Percentiles rank a stretch among this genome's conserved stretches.
Evolutionary conservation across 2,329 filamentous ascomycete species (phyloP).

Genomic region (Colletotrichum limetticola): DNA sequence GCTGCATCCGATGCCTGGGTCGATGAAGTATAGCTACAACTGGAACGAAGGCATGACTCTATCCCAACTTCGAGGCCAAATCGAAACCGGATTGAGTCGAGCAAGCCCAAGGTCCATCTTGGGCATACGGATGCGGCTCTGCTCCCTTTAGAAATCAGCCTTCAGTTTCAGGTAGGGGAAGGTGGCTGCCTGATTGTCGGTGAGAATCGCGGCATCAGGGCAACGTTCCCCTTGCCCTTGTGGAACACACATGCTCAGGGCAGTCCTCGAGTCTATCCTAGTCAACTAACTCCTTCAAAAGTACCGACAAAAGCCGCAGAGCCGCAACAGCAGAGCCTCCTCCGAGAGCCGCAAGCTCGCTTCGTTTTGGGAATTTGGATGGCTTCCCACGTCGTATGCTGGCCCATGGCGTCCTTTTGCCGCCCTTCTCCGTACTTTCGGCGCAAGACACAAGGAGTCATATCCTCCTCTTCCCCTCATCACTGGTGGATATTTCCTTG

Average conservation of each 20-base stretch:
- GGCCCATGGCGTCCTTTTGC: not conserved
- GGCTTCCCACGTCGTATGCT: not conserved
- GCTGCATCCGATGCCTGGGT: not conserved
- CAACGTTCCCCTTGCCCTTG: not conserved
- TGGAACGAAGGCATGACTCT: not conserved
- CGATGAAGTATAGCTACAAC: not conserved
- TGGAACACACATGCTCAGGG: not conserved
- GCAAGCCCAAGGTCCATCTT: not conserved
- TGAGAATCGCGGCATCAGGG: not conserved
- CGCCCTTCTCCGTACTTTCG: slow-evolving; percentile 13
- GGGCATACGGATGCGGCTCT: not conserved
- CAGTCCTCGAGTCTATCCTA: not conserved
- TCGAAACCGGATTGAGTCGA: not conserved
- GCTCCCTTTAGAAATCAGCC: not conserved
- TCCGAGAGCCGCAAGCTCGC: slow-evolving; percentile 8
- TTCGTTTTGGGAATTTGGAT: not conserved
- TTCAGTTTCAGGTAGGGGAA: not conserved
- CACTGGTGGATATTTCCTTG: not conserved
- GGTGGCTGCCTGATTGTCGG: not conserved
- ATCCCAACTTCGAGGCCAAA: too few relatives aligned
- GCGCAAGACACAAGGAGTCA: slow-evolving; percentile 9
- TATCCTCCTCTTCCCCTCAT: not conserved
- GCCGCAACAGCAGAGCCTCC: not conserved
- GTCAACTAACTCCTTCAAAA: not conserved
- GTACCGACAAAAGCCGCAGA: slow-evolving; percentile 15